phyloP scores from a whole-genome alignment of 805 yeast species.

The Ogataea paraovalis region DNA sequence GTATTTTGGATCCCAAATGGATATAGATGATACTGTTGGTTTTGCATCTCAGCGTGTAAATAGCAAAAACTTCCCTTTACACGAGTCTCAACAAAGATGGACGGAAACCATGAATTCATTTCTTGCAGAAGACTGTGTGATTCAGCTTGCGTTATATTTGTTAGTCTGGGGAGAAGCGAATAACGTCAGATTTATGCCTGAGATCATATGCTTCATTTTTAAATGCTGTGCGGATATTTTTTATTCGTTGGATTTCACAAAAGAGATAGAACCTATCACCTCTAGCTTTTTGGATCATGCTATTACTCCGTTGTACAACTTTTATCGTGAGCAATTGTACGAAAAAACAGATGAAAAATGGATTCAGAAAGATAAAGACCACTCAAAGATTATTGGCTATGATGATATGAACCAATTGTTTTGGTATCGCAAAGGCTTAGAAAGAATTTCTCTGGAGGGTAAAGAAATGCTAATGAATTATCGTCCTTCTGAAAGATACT shows the following conservation, averaged over 20 bases:
- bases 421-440: constrained; percentile 75
- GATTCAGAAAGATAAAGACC: constrained; percentile 55
- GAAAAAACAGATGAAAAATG: constrained; percentile 40
- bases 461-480: constrained; percentile 47
- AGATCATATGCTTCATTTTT: constrained; percentile 78
- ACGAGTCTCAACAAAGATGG: constrained; percentile 51
- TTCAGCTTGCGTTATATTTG: constrained; percentile 66
- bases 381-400: constrained; percentile 70
- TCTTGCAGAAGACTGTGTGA: constrained; percentile 49
- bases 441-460: constrained; percentile 45
- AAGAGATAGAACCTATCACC: constrained; percentile 28
- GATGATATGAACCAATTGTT: constrained; percentile 88
- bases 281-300: constrained; percentile 57
- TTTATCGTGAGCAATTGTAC: constrained; percentile 52
- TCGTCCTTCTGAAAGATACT: constrained; percentile 53
- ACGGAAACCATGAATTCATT: constrained; percentile 43
- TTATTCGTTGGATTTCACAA: constrained; percentile 42
- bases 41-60: constrained; percentile 28
- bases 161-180: constrained; percentile 91
- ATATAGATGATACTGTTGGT: constrained; percentile 49
- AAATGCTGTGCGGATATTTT: constrained; percentile 73
- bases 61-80: constrained; percentile 26
- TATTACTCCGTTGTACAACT: constrained; percentile 71
- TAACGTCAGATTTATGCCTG: constrained; percentile 83
- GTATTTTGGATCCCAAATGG: constrained; percentile 74